These are phyloP conservation scores for Gautieria morchelliformis DNA, from an alignment of 768 basidiomycete species.

Conservation along the genomic window DNA sequence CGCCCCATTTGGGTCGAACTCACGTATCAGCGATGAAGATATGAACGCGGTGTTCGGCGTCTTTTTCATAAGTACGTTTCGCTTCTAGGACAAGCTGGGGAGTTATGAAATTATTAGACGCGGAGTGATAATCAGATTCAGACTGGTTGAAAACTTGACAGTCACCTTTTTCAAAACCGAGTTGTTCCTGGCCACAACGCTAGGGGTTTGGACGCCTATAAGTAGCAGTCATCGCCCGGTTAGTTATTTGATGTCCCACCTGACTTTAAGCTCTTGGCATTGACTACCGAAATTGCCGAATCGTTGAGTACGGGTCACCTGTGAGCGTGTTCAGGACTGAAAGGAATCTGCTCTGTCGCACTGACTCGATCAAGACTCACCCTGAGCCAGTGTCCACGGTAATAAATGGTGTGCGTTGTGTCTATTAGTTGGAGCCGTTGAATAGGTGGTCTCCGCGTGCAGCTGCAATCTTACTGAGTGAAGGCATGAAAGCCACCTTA, in stretches of 20 bases:
- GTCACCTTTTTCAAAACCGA: constrained; percentile 64
- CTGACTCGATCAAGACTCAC: constrained; percentile 30
- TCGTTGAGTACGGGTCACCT: constrained; percentile 77
- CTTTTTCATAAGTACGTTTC: constrained; percentile 83
- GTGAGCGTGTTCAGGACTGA: constrained; percentile 15
- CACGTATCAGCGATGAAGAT: constrained; percentile 87
- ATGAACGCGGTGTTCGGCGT: constrained; percentile 83
- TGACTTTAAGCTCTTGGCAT: constrained; percentile 69
- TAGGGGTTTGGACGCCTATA: constrained; percentile 18
- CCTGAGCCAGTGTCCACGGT: constrained; percentile 81
- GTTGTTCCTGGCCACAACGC: constrained; percentile 82
- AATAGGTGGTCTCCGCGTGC: not conserved
- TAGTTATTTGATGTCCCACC: constrained; percentile 31
- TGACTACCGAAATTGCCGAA: constrained; percentile 63
- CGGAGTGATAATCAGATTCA: not conserved
- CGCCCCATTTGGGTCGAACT: constrained; percentile 22
- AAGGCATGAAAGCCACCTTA: constrained; percentile 77
- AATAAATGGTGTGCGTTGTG: constrained; percentile 83
- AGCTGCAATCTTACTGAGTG: constrained; percentile 11
- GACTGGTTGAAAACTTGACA: not conserved
- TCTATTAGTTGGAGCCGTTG: constrained; percentile 31
- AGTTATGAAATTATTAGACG: not conserved
- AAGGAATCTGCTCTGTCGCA: constrained; percentile 10
- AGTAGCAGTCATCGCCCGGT: constrained; percentile 9
- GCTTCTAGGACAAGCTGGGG: constrained; percentile 64